These are phyloP conservation scores for Apiotrichum veenhuisii DNA, from an alignment of 1,284 basidiomycete species.

Conservation along the genomic window DNA sequence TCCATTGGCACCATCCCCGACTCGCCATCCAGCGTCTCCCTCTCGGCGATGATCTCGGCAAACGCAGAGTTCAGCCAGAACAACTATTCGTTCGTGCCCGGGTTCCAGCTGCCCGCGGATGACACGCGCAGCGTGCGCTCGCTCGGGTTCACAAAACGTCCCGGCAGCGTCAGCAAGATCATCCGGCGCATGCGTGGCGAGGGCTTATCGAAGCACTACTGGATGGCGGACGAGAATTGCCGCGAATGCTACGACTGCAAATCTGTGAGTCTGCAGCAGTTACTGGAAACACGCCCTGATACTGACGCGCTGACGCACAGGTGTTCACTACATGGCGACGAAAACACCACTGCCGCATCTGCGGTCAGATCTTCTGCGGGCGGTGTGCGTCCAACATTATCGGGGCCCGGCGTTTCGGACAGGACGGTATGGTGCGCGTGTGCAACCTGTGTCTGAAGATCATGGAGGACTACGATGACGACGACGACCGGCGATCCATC, in stretches of 20 bases:
- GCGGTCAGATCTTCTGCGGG: conserved; percentile 87
- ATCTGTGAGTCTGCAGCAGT: conserved; percentile 35
- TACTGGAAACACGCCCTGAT: neutral
- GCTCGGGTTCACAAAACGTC: conserved; percentile 57
- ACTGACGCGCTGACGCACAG: conserved; percentile 70
- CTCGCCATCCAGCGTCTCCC: conserved; percentile 42
- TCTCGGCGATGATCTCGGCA: conserved; percentile 41
- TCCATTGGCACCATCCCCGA: conserved; percentile 45
- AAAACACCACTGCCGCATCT: conserved; percentile 92
- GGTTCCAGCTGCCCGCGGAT: conserved; percentile 45
- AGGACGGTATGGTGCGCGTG: conserved; percentile 84
- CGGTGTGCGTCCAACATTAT: conserved; percentile 96
- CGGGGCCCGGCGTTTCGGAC: conserved; percentile 87
- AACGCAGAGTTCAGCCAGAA: conserved; percentile 43
- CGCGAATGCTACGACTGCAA: conserved; percentile 93
- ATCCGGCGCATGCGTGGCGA: conserved; percentile 82
- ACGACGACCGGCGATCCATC: conserved; percentile 51
- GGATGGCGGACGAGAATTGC: conserved; percentile 96
- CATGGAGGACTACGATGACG: conserved; percentile 70
- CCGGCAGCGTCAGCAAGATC: conserved; percentile 79
- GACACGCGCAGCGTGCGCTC: conserved; percentile 46
- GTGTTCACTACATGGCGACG: conserved; percentile 86
- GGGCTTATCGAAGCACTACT: conserved; percentile 65
- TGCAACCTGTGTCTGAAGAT: conserved; percentile 93
- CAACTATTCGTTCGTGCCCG: conserved; percentile 40